Percentiles rank a stretch among this genome's conserved stretches.
phyloP scores from a whole-genome alignment of 192 early-diverging fungal genomes.

The Coemansia sp. region DNA sequence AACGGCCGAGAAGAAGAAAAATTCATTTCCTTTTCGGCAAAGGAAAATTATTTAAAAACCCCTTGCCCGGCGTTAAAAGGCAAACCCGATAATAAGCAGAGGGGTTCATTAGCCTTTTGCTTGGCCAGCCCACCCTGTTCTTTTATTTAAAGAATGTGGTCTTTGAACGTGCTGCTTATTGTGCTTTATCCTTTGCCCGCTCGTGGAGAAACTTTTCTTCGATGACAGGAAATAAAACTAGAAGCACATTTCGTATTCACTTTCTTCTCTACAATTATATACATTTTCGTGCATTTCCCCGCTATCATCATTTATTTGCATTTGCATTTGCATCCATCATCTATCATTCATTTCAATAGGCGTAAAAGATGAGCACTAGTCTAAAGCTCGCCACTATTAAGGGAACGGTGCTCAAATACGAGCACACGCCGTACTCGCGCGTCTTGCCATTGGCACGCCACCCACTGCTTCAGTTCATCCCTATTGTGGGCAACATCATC shows the following conservation, averaged over 20 bases:
- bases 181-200: background rate
- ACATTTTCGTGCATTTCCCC: background rate
- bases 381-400: constrained; percentile 14
- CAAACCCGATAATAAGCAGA: background rate
- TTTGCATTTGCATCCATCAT: constrained; percentile 1
- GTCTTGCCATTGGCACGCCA: constrained; percentile 27
- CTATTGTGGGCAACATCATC: constrained; percentile 36
- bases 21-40: background rate
- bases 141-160: background rate
- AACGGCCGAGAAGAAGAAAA: background rate
- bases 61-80: background rate
- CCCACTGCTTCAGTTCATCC: constrained; percentile 28
- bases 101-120: background rate
- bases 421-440: constrained; percentile 15
- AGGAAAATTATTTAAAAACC: background rate
- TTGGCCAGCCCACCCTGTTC: background rate
- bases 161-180: background rate
- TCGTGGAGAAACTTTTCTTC: background rate
- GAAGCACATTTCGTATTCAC: background rate
- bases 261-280: constrained; percentile 4
- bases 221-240: background rate
- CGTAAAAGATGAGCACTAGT: background rate
- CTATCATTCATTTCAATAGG: constrained; percentile 8
- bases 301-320: constrained; percentile 1
- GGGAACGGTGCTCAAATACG: constrained; percentile 17